Base-by-base conservation (phyloP, 2,329 filamentous ascomycete species). In the Fusarium transvaalense region DNA sequence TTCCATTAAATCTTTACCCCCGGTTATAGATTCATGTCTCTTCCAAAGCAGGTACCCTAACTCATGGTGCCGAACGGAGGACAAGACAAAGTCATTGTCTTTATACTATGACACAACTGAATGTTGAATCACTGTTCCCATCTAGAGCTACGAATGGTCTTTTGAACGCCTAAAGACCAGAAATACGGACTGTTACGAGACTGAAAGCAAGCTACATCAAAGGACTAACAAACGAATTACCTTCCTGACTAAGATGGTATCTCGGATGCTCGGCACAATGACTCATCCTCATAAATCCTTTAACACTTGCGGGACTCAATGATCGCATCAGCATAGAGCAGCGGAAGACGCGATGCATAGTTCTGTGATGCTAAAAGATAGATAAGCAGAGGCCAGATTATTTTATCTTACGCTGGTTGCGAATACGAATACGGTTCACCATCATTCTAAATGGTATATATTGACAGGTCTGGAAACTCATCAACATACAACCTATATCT, bases 401-500 rank as follows among this genome's bases (percentile, higher is more conserved):
- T 9, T 14, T 21, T 1, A 2, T 19, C 25, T 5, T 13, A n/a
- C 7, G 5, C 27, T 1, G 2, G 15, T 45, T 6, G 4, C 47
- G n/a, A 21, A 29, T 51, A 39, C 47, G 47, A 27, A 29, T 51
- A 51, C 23, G 27, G 7, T 10, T n/a, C 9, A 9, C 9, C 34
- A n/a, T 25, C 5, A 9, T 10, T 31, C 25, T 19, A 2, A 31
- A 15, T n/a, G 34, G n/a, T 19, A 21, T 21, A 45, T 19, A 19
- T 45, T 4, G n/a, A 19, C 25, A 19, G 13, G 3, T 10, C 12
- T 14, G 7, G 6, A 10, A 15, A 10, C 23, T 17, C 10, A 15
- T 7, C 4, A 6, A 6, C 5, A 6, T 8, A 5, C 8, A 37
- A 12, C 2, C 5, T n/a, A 4, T 15, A 34, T 1, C 23, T n/a